phyloP scores from a whole-genome alignment of 331 rosid species.

The Spiraea crenata region DNA sequence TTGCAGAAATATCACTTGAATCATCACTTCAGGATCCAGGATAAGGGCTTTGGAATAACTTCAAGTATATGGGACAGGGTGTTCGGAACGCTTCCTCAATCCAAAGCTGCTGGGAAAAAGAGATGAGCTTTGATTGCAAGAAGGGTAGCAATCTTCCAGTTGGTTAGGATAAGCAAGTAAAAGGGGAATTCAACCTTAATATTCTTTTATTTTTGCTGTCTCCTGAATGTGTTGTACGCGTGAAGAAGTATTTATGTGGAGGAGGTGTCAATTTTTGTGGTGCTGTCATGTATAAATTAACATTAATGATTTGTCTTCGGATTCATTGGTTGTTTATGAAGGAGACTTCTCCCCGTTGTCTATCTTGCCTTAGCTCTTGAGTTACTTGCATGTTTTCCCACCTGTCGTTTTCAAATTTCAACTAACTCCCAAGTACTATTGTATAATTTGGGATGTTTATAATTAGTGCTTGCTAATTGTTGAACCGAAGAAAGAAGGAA shows the following conservation, averaged over 20 bases:
- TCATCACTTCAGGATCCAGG: slow-evolving; percentile 86
- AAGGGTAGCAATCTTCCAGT: slow-evolving; percentile 23
- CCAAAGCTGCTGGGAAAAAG: slow-evolving; percentile 49
- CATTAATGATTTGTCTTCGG: background rate
- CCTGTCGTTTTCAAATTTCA: too few relatives aligned
- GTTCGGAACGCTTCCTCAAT: slow-evolving; percentile 78
- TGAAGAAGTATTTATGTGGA: background rate
- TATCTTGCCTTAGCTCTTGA: background rate
- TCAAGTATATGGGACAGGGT: slow-evolving; percentile 83
- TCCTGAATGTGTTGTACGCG: slow-evolving; percentile 7
- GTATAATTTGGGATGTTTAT: too few relatives aligned
- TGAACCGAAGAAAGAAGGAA: too few relatives aligned
- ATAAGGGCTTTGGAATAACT: slow-evolving; percentile 88
- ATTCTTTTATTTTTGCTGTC: slow-evolving; percentile 17
- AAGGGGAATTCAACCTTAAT: slow-evolving; percentile 23
- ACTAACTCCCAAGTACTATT: too few relatives aligned
- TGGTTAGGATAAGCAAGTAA: slow-evolving; percentile 44
- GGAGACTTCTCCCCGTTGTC: background rate
- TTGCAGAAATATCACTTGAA: slow-evolving; percentile 84
- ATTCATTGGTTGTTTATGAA: background rate
- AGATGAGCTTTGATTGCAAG: slow-evolving; percentile 36
- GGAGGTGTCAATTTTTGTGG: slow-evolving; percentile 12
- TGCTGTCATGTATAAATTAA: slow-evolving; percentile 13
- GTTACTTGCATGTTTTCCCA: background rate
- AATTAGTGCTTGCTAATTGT: too few relatives aligned